phyloP scores from a whole-genome alignment of 2,329 filamentous ascomycete species.

The Diaporthe sp. region DNA sequence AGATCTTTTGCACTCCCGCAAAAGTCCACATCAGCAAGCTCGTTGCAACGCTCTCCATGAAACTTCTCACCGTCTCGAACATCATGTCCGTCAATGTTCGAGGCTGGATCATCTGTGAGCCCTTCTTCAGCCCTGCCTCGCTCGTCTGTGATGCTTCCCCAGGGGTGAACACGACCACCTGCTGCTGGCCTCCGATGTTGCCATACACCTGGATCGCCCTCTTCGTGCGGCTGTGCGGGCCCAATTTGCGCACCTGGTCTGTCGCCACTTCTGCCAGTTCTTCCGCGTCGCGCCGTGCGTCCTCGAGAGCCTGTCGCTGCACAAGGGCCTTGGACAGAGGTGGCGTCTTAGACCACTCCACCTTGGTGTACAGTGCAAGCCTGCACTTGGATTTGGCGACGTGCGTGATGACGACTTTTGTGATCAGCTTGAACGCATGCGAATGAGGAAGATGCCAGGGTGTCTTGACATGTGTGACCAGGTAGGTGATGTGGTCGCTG shows the following conservation, averaged over 20 bases:
- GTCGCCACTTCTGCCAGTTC: constrained; percentile 82
- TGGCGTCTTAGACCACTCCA: constrained; percentile 85
- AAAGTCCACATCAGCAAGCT: constrained; percentile 84
- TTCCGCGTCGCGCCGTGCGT: constrained; percentile 79
- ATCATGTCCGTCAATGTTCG: constrained; percentile 78
- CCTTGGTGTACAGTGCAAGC: constrained; percentile 86
- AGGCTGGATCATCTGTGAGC: constrained; percentile 69
- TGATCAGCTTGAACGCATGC: constrained; percentile 83
- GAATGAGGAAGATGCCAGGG: constrained; percentile 90
- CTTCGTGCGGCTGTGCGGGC: constrained; percentile 80
- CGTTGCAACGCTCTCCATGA: constrained; percentile 80
- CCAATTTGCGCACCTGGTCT: constrained; percentile 82
- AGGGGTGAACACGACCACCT: constrained; percentile 73
- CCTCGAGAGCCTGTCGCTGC: constrained; percentile 81
- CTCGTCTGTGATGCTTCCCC: constrained; percentile 53
- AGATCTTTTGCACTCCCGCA: constrained; percentile 74
- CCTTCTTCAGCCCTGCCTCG: constrained; percentile 54
- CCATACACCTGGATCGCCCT: constrained; percentile 86
- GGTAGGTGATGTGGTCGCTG: constrained; percentile 80
- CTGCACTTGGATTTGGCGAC: constrained; percentile 93
- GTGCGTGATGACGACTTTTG: constrained; percentile 94
- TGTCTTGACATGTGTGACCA: constrained; percentile 73
- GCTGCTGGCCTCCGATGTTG: constrained; percentile 77
- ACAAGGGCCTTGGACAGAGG: constrained; percentile 72
- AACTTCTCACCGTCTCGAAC: constrained; percentile 79